Percentiles rank a stretch among this genome's conserved stretches.
phyloP scores from a whole-genome alignment of 2,329 filamentous ascomycete genomes.

The Trichoderma sp. region DNA sequence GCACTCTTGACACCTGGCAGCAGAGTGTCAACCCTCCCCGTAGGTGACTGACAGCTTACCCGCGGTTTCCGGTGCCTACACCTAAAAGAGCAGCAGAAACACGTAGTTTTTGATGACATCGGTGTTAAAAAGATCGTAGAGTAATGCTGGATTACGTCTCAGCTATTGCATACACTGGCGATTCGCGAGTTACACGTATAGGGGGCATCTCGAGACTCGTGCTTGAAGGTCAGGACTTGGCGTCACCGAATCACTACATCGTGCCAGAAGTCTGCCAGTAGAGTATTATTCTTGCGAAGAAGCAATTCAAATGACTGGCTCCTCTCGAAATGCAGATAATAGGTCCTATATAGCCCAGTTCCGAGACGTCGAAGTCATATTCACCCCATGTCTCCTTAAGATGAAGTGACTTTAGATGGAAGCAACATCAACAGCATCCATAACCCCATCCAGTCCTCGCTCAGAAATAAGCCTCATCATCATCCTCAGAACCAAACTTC shows the following conservation, averaged over 20 bases:
- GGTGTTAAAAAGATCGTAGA: too few species aligned
- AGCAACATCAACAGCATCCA: background rate
- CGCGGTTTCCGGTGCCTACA: too few species aligned
- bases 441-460: background rate
- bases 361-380: background rate
- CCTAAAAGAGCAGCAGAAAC: too few species aligned
- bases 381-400: background rate
- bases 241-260: too few species aligned
- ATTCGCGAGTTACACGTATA: too few species aligned
- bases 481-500: slow-evolving; percentile 30
- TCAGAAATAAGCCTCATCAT: background rate
- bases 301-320: background rate
- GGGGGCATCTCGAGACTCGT: too few species aligned
- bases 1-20: background rate
- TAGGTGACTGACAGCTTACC: background rate
- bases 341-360: background rate
- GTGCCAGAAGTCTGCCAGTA: too few species aligned
- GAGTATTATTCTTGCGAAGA: background rate
- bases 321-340: background rate
- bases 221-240: too few species aligned
- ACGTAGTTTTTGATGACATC: too few species aligned
- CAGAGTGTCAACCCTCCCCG: background rate
- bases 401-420: background rate
- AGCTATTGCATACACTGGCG: too few species aligned
- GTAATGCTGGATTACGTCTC: too few species aligned